phyloP scores from a whole-genome alignment of 345 rosid species.

The thale cress (Arabidopsis thaliana) region TAIR10.1 NC_003071.7:12586001-12586500 shows the following conservation, averaged over 20 bases:
- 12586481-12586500: not conserved
- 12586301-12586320: too few relatives aligned
- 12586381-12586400: constrained; percentile 27
- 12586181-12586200: constrained; percentile 30
- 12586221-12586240: constrained; percentile 25
- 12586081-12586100: constrained; percentile 29
- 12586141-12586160: constrained; percentile 41
- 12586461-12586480: not conserved
- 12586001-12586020: not conserved
- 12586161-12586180: constrained; percentile 38
- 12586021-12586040: constrained; percentile 10
- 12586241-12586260: constrained; percentile 24
- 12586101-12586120: not conserved
- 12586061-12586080: constrained; percentile 29
- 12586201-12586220: constrained; percentile 21
- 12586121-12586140: constrained; percentile 25
- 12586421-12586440: not conserved
- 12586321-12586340: not conserved
- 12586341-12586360: not conserved
- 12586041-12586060: constrained; percentile 40
- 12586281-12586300: too few relatives aligned
- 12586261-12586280: too few relatives aligned
- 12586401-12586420: not conserved
- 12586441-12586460: not conserved
- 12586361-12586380: not conserved